Conservation (phyloP, 1,284 basidiomycete species). For the Neonothopanus nambi region DNA sequence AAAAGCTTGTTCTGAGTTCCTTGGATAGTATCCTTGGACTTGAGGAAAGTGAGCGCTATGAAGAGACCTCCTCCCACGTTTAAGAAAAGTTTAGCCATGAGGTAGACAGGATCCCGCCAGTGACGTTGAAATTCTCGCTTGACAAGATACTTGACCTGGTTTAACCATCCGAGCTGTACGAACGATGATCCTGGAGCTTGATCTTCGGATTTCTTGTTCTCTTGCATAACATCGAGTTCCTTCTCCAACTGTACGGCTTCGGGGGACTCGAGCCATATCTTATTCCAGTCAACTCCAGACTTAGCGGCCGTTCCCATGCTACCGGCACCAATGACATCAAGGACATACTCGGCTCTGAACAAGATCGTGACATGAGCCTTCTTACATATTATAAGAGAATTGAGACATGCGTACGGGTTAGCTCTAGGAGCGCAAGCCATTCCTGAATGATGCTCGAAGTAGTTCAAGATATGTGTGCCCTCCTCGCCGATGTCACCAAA, state of each 20-base stretch:
- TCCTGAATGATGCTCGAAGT: slow-evolving; percentile 56
- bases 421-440: slow-evolving; percentile 26
- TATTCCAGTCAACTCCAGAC: slow-evolving; percentile 23
- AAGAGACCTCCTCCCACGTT: slow-evolving; percentile 55
- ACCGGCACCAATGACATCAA: slow-evolving; percentile 26
- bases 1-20: slow-evolving; percentile 79
- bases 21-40: slow-evolving; percentile 57
- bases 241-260: slow-evolving; percentile 27
- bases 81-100: slow-evolving; percentile 64
- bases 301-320: slow-evolving; percentile 17
- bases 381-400: background rate
- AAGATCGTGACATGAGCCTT: background rate
- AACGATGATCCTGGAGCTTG: slow-evolving; percentile 26
- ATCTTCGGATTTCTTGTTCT: slow-evolving; percentile 33
- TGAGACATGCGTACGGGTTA: slow-evolving; percentile 24
- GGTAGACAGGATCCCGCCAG: slow-evolving; percentile 68
- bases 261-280: slow-evolving; percentile 41
- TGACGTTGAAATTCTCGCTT: slow-evolving; percentile 55
- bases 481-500: slow-evolving; percentile 60
- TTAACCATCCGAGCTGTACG: slow-evolving; percentile 37
- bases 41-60: slow-evolving; percentile 71
- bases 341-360: slow-evolving; percentile 24
- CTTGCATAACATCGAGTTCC: slow-evolving; percentile 37
- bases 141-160: slow-evolving; percentile 48
- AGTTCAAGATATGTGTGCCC: slow-evolving; percentile 45